These are phyloP conservation scores for Tolypocladium guangdongense DNA, from an alignment of 2,329 filamentous ascomycete genomes.

Conservation along the genomic window DNA sequence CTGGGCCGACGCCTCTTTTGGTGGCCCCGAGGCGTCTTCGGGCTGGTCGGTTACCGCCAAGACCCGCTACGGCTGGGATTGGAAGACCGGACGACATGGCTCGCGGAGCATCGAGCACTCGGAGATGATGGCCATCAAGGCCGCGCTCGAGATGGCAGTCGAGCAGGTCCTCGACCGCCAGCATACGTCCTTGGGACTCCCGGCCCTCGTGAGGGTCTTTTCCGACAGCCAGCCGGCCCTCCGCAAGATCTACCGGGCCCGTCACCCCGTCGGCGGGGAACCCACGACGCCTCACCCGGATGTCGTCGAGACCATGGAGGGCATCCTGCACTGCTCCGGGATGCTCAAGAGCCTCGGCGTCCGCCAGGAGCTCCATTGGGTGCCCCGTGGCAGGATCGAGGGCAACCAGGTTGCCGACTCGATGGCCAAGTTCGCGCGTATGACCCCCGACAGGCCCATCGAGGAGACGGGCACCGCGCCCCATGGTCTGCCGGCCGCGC, in stretches of 20 bases:
- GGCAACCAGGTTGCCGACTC: constrained; percentile 6
- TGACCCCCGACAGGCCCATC: background rate
- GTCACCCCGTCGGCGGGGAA: background rate
- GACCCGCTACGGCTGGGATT: background rate
- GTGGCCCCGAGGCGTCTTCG: too few relatives aligned
- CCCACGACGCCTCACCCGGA: background rate
- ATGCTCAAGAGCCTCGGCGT: constrained; percentile 1
- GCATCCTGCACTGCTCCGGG: background rate
- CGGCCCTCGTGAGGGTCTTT: constrained; percentile 5
- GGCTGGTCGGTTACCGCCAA: background rate
- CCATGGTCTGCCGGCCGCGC: background rate
- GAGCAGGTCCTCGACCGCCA: background rate
- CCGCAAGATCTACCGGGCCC: background rate
- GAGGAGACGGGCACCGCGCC: background rate
- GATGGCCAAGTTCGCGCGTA: background rate
- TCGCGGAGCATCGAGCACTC: background rate
- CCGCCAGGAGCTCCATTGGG: constrained; percentile 9
- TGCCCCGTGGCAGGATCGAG: constrained; percentile 2
- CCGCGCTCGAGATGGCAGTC: constrained; percentile 6
- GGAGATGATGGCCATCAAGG: constrained; percentile 5
- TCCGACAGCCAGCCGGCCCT: constrained; percentile 3
- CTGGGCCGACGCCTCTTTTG: background rate
- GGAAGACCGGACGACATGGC: background rate
- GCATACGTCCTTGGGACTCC: too few relatives aligned
- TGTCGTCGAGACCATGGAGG: background rate